phyloP scores from a whole-genome alignment of 371 early-diverging fungal species.

The Mortierella sp. region DNA sequence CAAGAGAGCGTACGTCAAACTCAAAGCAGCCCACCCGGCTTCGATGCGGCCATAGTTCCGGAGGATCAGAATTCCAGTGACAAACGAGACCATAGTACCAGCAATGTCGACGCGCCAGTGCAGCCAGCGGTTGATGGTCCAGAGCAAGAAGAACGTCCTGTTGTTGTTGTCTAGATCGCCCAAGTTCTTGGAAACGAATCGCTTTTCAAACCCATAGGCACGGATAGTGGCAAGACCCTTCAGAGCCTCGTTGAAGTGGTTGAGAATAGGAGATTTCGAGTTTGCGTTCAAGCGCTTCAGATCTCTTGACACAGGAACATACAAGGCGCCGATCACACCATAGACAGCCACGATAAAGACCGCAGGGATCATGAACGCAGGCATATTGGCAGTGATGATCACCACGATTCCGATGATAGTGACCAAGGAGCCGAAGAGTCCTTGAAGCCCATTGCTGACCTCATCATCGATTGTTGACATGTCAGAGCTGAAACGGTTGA shows the following conservation, averaged over 20 bases:
- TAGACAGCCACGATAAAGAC: constrained; percentile 57
- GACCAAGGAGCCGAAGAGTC: constrained; percentile 57
- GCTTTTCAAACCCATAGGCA: constrained; percentile 59
- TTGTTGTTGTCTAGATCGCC: constrained; percentile 62
- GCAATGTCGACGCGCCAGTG: constrained; percentile 80
- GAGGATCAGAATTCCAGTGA: constrained; percentile 70
- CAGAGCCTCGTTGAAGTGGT: constrained; percentile 79
- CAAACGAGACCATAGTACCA: constrained; percentile 77
- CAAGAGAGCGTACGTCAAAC: constrained; percentile 78
- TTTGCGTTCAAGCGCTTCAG: constrained; percentile 85
- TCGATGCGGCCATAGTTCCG: constrained; percentile 63
- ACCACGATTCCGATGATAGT: constrained; percentile 72
- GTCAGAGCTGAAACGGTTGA: constrained; percentile 84
- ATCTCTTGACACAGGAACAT: constrained; percentile 78
- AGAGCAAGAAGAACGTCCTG: constrained; percentile 72
- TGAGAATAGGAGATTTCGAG: constrained; percentile 78
- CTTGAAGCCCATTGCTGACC: constrained; percentile 58
- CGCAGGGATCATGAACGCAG: constrained; percentile 64
- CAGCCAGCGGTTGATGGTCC: constrained; percentile 87
- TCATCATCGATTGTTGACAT: constrained; percentile 63
- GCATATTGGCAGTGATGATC: constrained; percentile 68
- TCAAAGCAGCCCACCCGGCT: constrained; percentile 83
- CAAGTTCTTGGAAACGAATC: constrained; percentile 57
- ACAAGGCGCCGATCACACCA: constrained; percentile 65
- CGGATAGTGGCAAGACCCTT: constrained; percentile 54